Evolutionary conservation across 2,329 filamentous ascomycete genomes (phyloP).

Genomic region (Beauveria rudraprayagi): DNA sequence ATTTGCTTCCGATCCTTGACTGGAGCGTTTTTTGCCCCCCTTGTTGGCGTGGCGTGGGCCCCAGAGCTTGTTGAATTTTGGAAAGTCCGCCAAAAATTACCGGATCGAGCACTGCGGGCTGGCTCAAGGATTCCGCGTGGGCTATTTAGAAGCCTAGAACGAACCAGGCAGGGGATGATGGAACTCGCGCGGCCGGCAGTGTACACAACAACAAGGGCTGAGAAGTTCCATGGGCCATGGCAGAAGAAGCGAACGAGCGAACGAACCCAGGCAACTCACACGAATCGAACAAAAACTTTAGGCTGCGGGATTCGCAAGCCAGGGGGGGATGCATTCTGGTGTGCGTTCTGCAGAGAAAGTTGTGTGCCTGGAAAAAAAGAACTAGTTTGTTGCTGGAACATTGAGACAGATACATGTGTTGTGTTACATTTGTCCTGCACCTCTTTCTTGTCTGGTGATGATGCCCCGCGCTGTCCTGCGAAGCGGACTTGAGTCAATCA

Average conservation of each 20-base stretch:
- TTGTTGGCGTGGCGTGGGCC: not conserved
- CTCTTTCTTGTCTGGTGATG: not conserved
- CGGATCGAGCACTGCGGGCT: slow-evolving; percentile 3
- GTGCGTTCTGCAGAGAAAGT: too few relatives aligned
- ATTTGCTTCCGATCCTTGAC: not conserved
- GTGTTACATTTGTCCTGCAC: not conserved
- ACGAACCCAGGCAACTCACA: not conserved
- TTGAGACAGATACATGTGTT: too few relatives aligned
- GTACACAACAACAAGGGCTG: not conserved
- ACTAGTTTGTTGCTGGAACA: too few relatives aligned
- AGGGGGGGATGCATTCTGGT: too few relatives aligned
- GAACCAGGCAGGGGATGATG: not conserved
- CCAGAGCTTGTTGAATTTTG: not conserved
- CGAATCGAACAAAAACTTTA: not conserved
- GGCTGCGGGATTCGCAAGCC: slow-evolving; percentile 2
- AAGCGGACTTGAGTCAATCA: too few relatives aligned
- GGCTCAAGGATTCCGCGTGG: not conserved
- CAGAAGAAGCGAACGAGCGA: not conserved
- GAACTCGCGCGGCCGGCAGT: slow-evolving; percentile 1
- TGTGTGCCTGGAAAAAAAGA: too few relatives aligned
- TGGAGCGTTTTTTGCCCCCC: not conserved
- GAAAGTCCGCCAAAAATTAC: slow-evolving; percentile 8
- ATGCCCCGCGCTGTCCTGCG: not conserved
- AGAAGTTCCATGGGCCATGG: not conserved
- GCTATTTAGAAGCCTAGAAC: not conserved